Evolutionary conservation across 75 land plant species (phyloP), one percentile per base, ranked within the genome.

Genomic region (Pinus tabuliformis): DNA sequence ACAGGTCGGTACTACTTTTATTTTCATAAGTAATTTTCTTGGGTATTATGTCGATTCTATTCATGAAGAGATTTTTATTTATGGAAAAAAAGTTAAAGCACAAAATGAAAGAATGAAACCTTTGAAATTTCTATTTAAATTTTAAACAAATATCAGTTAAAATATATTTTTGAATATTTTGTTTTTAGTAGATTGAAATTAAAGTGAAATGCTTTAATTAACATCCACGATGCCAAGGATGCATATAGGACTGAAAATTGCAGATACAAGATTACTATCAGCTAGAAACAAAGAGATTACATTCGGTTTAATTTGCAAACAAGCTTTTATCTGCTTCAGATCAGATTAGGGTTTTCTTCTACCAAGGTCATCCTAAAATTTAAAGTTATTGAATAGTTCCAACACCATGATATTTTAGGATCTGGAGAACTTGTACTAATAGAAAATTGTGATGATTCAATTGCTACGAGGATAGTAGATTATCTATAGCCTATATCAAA

Each of bases 1-100:
- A 45, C 98, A 95, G 98, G 98, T 95, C 22, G 57, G n/a, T 36
- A 33, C 66, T 21, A 7, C 63, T 80, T 85, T 8, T 21, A 16
- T 78, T 24, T 45, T 18, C 22, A 37, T 22, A 24, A 49, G 37
- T 57, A 21, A 58, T 58, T 63, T 30, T 58, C 56, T 39, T 56
- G n/a, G 56, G 54, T 68, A 54, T 61, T 65, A 17, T 39, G n/a
- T 33, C 14, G 59, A 22, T 61, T 22, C 12, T 39, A 66, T 17
- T 18, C 45, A 20, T 66, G 70, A 17, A 37, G 39, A 66, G 45
- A 66, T 36, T 8, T 45, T 15, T 66, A 66, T 20, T 39, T 37
- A 18, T 36, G 49, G 39, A 39, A 66, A 66, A 39, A 17, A 6
- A 45, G 21, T 18, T 6, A 66, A 6, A 18, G 49, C 17, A 66